Percentiles rank a stretch among this genome's conserved stretches.
Evolutionary conservation across 2,329 filamentous ascomycete genomes (phyloP).

Genomic region (Colletotrichum kahawae): DNA sequence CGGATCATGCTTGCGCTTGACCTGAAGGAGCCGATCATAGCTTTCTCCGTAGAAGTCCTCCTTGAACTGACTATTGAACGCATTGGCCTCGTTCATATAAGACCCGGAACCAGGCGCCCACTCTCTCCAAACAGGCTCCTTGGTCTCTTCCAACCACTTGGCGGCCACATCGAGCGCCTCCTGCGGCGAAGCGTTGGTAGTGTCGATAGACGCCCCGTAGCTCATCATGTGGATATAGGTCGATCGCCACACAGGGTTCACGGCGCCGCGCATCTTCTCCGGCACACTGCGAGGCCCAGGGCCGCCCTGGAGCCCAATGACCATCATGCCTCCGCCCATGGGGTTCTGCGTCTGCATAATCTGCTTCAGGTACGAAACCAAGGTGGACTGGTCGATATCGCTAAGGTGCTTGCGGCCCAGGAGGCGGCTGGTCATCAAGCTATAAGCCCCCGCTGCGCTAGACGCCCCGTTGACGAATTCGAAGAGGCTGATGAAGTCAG

Average conservation of each 20-base stretch:
- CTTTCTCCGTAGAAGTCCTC: slow-evolving; percentile 32
- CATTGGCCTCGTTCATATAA: slow-evolving; percentile 36
- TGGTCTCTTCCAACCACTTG: slow-evolving; percentile 27
- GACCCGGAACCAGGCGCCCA: slow-evolving; percentile 27
- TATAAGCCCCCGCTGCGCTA: background rate
- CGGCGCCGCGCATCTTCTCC: slow-evolving; percentile 25
- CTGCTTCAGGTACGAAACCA: slow-evolving; percentile 10
- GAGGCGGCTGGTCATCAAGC: slow-evolving; percentile 17
- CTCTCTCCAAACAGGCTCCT: slow-evolving; percentile 31
- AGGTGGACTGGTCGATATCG: background rate
- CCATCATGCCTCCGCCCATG: background rate
- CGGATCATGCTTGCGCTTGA: slow-evolving; percentile 36
- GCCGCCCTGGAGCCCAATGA: slow-evolving; percentile 20
- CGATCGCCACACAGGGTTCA: slow-evolving; percentile 51
- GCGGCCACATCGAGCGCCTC: slow-evolving; percentile 28
- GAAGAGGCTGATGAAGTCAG: slow-evolving; percentile 5
- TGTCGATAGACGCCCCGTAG: background rate
- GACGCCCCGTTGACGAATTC: background rate
- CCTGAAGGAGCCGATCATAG: slow-evolving; percentile 29
- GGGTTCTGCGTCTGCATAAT: background rate
- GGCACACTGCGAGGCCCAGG: slow-evolving; percentile 1
- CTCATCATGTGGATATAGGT: slow-evolving; percentile 39
- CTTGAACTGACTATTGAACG: slow-evolving; percentile 32
- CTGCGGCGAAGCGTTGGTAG: slow-evolving; percentile 17
- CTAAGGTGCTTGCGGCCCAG: slow-evolving; percentile 21